Percentiles rank a stretch among this genome's conserved stretches.
These are phyloP conservation scores for Candida ponderosae DNA, from an alignment of 805 yeast genomes.

Conservation along the genomic window DNA sequence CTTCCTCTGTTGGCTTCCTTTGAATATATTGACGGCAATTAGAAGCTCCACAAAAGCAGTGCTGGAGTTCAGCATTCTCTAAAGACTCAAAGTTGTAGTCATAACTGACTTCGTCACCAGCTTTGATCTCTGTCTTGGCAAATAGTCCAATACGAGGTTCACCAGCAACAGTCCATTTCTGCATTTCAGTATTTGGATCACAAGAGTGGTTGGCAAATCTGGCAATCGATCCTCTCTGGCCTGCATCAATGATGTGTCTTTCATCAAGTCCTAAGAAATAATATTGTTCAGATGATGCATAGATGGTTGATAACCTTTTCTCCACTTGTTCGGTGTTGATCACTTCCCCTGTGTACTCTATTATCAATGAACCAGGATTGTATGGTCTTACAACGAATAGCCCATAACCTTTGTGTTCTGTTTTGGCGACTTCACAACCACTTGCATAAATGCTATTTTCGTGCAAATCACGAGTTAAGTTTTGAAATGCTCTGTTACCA, in stretches of 20 bases:
- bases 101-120: slow-evolving; percentile 38
- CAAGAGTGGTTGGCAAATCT: slow-evolving; percentile 45
- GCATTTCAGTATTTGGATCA: slow-evolving; percentile 38
- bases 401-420: slow-evolving; percentile 35
- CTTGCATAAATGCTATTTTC: slow-evolving; percentile 13
- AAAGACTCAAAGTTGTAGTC: slow-evolving; percentile 42
- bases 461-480: slow-evolving; percentile 10
- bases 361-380: slow-evolving; percentile 29
- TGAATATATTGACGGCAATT: slow-evolving; percentile 35
- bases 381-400: slow-evolving; percentile 29
- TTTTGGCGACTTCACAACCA: slow-evolving; percentile 26
- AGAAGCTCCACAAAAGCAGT: slow-evolving; percentile 34
- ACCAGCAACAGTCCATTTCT: slow-evolving; percentile 40
- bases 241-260: slow-evolving; percentile 36
- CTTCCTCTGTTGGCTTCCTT: slow-evolving; percentile 6
- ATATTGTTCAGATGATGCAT: slow-evolving; percentile 25
- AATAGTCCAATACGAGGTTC: slow-evolving; percentile 39
- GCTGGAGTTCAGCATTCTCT: slow-evolving; percentile 33
- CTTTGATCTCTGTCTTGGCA: slow-evolving; percentile 27
- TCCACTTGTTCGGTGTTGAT: slow-evolving; percentile 31
- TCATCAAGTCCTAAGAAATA: slow-evolving; percentile 35
- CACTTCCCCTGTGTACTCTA: slow-evolving; percentile 44
- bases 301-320: slow-evolving; percentile 25
- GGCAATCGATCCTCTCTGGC: slow-evolving; percentile 38
- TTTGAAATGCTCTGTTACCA: slow-evolving; percentile 29